Evolutionary conservation across 1,139 yeast genomes (phyloP), one percentile per base, ranked within the genome.

Genomic region (Sugiyamaella xylanicola): DNA sequence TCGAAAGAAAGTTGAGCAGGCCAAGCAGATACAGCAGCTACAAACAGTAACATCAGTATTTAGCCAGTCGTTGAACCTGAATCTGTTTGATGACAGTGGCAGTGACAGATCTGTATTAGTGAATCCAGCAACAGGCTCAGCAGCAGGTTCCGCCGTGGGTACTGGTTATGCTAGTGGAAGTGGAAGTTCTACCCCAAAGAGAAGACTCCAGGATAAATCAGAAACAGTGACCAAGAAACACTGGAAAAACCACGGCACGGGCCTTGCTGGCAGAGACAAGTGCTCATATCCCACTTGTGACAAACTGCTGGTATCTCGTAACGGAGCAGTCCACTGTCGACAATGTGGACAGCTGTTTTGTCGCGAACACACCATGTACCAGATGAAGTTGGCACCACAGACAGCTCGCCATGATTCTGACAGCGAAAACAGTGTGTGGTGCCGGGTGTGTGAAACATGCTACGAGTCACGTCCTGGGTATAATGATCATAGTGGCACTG

Each of bases 261-360:
- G 52, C 1, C 83, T 84, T 3, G 56, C 66, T 4, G 66, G 64
- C 2, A 63, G 61, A 25, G 73, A 70, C 46, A 51, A 56, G 11
- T 74, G 78, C 57, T 59, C 71, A 0, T 65, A 64, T 17, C 56
- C 63, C 4, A 55, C 58, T 1, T 75, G 78, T 57, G 61, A 63
- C 39, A 64, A 63, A 56, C 57, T 58, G n/a, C 63, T 72, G 9
- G 66, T 63, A 40, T 55, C 65, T 13, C 58, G 72, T 13, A 65
- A 62, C 27, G 73, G 74, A 1, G 56, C 61, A 3, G 66, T 71
- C 40, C 67, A 74, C 56, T 74, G 78, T 52, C 63, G 77, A 3
- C 66, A 69, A 27, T 91, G 97, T 72, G 97, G 97, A 0, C 71
- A 76, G 27, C 70, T 90, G 19, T 89, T 72, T 66, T 90, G 97